Evolutionary conservation across 225 moss, liverwort and hornwort species (phyloP).

Genomic region (Pleurozium schreberi): DNA sequence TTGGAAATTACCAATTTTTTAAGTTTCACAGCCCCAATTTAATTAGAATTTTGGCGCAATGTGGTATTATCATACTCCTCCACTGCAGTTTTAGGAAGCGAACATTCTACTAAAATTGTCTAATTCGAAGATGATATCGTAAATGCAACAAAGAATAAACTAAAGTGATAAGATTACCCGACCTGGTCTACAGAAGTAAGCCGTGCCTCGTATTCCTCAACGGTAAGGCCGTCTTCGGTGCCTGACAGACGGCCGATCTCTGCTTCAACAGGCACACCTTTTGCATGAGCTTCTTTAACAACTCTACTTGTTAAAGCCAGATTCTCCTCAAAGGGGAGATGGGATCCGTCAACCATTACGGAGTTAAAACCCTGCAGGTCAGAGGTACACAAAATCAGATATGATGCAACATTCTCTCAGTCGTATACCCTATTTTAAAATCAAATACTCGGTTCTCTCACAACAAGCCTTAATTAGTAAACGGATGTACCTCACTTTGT

Average conservation of each 20-base stretch:
- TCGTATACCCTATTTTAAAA: not conserved
- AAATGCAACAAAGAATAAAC: not conserved
- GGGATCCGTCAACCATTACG: constrained; percentile 84
- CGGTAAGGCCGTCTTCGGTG: constrained; percentile 81
- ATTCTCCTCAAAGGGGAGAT: constrained; percentile 57
- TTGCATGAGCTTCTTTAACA: constrained; percentile 46
- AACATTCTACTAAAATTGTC: not conserved
- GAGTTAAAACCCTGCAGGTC: constrained; percentile 68
- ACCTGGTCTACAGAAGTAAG: constrained; percentile 79
- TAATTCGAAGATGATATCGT: not conserved
- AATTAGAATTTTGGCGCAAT: not conserved
- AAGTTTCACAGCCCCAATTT: not conserved
- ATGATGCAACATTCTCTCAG: not conserved
- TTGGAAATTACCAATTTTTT: not conserved
- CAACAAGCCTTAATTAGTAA: not conserved
- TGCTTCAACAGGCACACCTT: constrained; percentile 61
- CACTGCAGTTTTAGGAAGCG: no score
- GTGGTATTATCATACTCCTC: not conserved
- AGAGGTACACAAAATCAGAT: not conserved
- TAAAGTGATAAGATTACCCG: not conserved
- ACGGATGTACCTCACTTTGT: not conserved
- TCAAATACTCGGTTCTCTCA: not conserved
- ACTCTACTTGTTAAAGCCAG: constrained; percentile 46
- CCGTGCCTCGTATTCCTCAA: constrained; percentile 69
- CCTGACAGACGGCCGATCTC: constrained; percentile 90